A percentile compares a stretch with the other conserved stretches of the same genome.
Conservation (phyloP, 768 basidiomycete species). For the Phanerochaete carnosa region DNA sequence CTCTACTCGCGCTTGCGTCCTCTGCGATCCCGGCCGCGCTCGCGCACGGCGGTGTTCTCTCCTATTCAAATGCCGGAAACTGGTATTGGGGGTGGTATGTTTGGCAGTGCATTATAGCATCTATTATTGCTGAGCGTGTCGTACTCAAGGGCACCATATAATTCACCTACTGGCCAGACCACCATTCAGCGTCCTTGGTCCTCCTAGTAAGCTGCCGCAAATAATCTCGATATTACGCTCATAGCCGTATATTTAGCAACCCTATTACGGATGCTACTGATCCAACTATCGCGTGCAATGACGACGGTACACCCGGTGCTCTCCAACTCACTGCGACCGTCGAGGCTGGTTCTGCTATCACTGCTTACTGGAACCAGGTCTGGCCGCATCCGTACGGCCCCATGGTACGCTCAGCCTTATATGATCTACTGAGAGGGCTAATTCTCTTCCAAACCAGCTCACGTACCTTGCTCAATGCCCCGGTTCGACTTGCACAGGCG, state of each 20-base stretch:
- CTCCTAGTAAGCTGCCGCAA: slow-evolving; percentile 22
- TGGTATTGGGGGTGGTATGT: slow-evolving; percentile 30
- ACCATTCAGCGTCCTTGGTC: slow-evolving; percentile 39
- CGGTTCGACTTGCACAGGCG: slow-evolving; percentile 29
- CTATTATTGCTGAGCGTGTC: not conserved
- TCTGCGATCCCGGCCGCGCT: slow-evolving; percentile 17
- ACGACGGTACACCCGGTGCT: slow-evolving; percentile 30
- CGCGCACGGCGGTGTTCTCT: slow-evolving; percentile 38
- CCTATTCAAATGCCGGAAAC: slow-evolving; percentile 30
- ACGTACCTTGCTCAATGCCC: slow-evolving; percentile 36
- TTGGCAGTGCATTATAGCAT: not conserved
- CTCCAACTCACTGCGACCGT: slow-evolving; percentile 36
- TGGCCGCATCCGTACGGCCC: slow-evolving; percentile 13
- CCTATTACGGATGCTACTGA: slow-evolving; percentile 36
- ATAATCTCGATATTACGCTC: not conserved
- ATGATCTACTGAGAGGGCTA: not conserved
- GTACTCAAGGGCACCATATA: slow-evolving; percentile 26
- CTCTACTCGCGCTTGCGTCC: slow-evolving; percentile 22
- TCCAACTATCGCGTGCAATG: slow-evolving; percentile 34
- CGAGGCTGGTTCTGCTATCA: slow-evolving; percentile 34
- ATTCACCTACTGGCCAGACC: slow-evolving; percentile 36
- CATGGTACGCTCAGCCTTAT: slow-evolving; percentile 2
- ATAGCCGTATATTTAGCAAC: slow-evolving; percentile 14
- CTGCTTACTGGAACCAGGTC: slow-evolving; percentile 36
- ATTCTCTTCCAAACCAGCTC: slow-evolving; percentile 8